phyloP scores from a whole-genome alignment of 805 yeast species.

The Clavispora vitiphila region DNA sequence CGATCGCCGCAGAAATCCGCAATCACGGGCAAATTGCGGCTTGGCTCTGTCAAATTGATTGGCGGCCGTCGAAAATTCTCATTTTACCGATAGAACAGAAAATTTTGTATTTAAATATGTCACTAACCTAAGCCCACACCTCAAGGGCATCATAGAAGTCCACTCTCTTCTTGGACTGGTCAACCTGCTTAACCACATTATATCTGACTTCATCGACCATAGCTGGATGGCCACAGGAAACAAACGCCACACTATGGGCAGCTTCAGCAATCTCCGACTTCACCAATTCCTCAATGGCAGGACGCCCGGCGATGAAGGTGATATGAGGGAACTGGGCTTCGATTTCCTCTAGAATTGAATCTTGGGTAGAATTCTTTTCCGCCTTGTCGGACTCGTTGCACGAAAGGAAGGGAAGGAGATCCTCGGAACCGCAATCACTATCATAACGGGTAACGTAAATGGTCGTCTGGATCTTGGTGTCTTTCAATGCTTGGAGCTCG shows the following conservation, averaged over 20 bases:
- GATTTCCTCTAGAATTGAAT: conserved; percentile 2
- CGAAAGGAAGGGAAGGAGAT: conserved; percentile 1
- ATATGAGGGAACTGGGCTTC: conserved; percentile 4
- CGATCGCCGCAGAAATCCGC: too few relatives aligned
- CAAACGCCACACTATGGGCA: conserved; percentile 4
- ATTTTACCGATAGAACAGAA: too few relatives aligned
- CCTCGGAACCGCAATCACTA: conserved; percentile 1
- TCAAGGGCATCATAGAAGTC: conserved; percentile 12
- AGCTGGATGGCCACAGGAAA: conserved; percentile 9
- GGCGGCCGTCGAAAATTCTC: too few relatives aligned
- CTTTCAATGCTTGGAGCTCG: conserved; percentile 16
- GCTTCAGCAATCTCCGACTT: conserved; percentile 5
- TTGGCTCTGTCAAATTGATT: too few relatives aligned
- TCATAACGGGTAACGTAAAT: conserved; percentile 37
- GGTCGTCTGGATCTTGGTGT: conserved; percentile 24
- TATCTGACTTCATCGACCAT: conserved; percentile 12
- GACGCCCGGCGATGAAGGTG: conserved; percentile 10
- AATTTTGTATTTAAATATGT: too few relatives aligned
- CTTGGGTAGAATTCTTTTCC: conserved; percentile 5
- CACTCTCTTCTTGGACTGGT: conserved; percentile 8
- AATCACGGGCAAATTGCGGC: too few relatives aligned
- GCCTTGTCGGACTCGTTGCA: conserved; percentile 8
- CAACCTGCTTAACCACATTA: conserved; percentile 5
- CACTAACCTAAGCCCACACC: conserved; percentile 21
- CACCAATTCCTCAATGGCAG: conserved; percentile 5